Evolutionary conservation across 2,329 filamentous ascomycete species (phyloP).

Genomic region (Exophiala phaeomuriformis): DNA sequence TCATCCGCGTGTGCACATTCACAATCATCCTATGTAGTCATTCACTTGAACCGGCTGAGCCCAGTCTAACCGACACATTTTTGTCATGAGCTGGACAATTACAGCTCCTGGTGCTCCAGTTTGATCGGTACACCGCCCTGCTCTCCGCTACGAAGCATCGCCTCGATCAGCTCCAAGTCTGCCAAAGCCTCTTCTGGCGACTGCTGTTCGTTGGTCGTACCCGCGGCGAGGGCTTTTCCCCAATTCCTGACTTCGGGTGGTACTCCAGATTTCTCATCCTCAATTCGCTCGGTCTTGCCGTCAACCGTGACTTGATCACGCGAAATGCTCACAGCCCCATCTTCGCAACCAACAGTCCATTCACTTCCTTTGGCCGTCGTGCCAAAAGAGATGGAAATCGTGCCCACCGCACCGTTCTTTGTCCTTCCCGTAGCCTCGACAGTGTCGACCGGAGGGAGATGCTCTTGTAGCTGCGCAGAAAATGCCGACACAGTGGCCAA

Average conservation of each 20-base stretch:
- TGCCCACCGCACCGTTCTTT: constrained; percentile 44
- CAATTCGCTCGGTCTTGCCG: constrained; percentile 37
- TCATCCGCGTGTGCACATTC: not conserved
- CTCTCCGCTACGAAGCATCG: constrained; percentile 32
- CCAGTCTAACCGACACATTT: too few relatives aligned
- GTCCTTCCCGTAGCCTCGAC: constrained; percentile 47
- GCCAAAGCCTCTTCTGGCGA: constrained; percentile 41
- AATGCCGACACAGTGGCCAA: constrained; percentile 44
- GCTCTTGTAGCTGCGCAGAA: constrained; percentile 42
- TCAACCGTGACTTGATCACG: constrained; percentile 34
- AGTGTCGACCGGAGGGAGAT: constrained; percentile 52
- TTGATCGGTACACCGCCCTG: constrained; percentile 24
- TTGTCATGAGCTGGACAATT: constrained; percentile 14
- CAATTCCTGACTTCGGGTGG: constrained; percentile 48
- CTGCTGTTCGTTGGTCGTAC: constrained; percentile 39
- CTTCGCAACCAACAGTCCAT: constrained; percentile 47
- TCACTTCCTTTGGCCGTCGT: constrained; percentile 44
- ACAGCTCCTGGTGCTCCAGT: constrained; percentile 24
- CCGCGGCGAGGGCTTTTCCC: constrained; percentile 42
- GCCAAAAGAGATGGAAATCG: constrained; percentile 47
- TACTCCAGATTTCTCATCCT: constrained; percentile 46
- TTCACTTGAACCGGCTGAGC: not conserved
- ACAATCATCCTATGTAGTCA: not conserved
- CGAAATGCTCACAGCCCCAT: constrained; percentile 43
- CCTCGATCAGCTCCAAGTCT: constrained; percentile 28